Base-by-base conservation (phyloP, 768 basidiomycete species). In the Clitopilus passeckerianus region DNA sequence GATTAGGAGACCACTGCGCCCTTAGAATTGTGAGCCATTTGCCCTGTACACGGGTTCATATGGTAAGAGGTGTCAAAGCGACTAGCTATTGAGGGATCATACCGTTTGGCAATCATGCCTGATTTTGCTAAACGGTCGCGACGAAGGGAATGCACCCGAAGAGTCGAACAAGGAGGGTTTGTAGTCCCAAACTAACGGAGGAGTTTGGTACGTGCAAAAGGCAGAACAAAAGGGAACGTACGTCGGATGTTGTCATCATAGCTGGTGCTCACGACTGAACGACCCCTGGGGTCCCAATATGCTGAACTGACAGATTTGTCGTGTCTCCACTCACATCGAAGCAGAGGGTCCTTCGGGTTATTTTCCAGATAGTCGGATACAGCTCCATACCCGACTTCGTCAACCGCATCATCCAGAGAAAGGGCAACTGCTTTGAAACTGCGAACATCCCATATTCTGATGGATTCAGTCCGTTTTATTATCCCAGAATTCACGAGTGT, bases 81-180 rank as follows among this genome's bases (percentile, higher is more conserved):
- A 30, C 24, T 34, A 6, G 6, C 6, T 18, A 24, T 56, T 12
- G 57, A n/a, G 5, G 33, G 30, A 2, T 34, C 83, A 56, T 61
- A 91, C 91, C 7, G 91, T 93, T 71, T 93, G 91, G 66, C 90
- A 92, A 63, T 88, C 89, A 65, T 93, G 92, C 6, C 71, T 72
- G 53, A 91, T 75, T 9, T 78, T 82, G 60, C 71, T 75, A 63
- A 87, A 84, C 0, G 92, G 92, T 34, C 80, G 78, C 53, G 87
- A 84, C 1, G 80, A 79, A 24, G 85, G 79, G 66, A 92, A 88
- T 6, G 79, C 66, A 0, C 69, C 72, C 10, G 77, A 72, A 27
- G 70, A 74, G 53, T 79, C 70, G 52, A 90, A 78, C 59, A 71
- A 72, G 9, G 77, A 70, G 1, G 85, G 79, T 18, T 80, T 74